Evolutionary conservation across 768 basidiomycete genomes (phyloP).

Genomic region (Lactifluus pinguis): DNA sequence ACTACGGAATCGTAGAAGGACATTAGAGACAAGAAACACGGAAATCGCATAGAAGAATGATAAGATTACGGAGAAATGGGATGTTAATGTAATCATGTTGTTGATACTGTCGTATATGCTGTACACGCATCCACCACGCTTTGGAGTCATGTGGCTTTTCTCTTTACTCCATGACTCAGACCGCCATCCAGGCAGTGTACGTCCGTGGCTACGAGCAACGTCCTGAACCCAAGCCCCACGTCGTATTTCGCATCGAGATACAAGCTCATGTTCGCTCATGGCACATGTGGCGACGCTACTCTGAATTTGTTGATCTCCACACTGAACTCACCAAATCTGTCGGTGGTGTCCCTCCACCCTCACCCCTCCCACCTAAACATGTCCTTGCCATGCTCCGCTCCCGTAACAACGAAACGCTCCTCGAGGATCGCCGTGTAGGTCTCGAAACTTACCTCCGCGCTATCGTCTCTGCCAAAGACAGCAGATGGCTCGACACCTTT

Average conservation of each 20-base stretch:
- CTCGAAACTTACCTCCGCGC: slow-evolving; percentile 82
- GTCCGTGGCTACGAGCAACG: slow-evolving; percentile 65
- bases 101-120: neutral
- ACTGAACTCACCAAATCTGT: slow-evolving; percentile 70
- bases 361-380: slow-evolving; percentile 78
- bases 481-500: slow-evolving; percentile 70
- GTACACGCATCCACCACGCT: neutral
- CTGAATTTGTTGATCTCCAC: slow-evolving; percentile 86
- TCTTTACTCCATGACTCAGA: slow-evolving; percentile 32
- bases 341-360: slow-evolving; percentile 72
- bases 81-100: neutral
- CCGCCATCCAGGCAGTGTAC: slow-evolving; percentile 69
- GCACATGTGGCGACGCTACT: slow-evolving; percentile 92
- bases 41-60: slow-evolving; percentile 5
- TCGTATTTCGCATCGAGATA: slow-evolving; percentile 75
- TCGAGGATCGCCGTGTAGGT: slow-evolving; percentile 68
- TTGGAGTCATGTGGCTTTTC: neutral
- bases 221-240: slow-evolving; percentile 62
- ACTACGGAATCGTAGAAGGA: neutral
- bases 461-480: slow-evolving; percentile 74
- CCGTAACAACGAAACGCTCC: slow-evolving; percentile 46
- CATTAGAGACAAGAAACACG: neutral
- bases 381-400: slow-evolving; percentile 57
- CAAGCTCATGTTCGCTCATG: slow-evolving; percentile 86
- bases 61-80: neutral